Evolutionary conservation across 2,329 filamentous ascomycete genomes (phyloP).

Genomic region (Escovopsis sp.): DNA sequence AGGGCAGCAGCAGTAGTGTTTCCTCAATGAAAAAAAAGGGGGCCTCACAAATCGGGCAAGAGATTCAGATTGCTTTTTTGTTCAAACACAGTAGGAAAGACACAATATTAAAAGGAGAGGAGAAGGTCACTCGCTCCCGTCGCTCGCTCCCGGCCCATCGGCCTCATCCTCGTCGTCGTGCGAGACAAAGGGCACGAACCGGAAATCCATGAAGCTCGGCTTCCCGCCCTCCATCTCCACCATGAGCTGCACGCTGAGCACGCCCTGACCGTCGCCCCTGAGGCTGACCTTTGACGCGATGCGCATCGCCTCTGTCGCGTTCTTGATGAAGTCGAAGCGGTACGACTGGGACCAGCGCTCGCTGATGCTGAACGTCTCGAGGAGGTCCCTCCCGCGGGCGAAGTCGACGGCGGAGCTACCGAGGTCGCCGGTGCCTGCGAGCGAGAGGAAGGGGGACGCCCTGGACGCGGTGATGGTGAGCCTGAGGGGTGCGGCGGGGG

Average conservation of each 20-base stretch:
- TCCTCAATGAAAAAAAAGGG: no score
- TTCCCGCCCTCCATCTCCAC: constrained; percentile 64
- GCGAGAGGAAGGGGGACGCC: constrained; percentile 54
- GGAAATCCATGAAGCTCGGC: constrained; percentile 67
- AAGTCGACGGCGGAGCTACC: constrained; percentile 54
- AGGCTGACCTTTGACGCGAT: constrained; percentile 91
- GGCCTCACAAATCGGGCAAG: no score
- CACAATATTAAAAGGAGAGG: no score
- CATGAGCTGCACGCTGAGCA: constrained; percentile 92
- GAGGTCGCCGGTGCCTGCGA: constrained; percentile 47
- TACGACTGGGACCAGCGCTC: constrained; percentile 56
- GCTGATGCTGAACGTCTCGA: constrained; percentile 59
- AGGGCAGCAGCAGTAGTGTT: no score
- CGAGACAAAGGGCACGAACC: constrained; percentile 59
- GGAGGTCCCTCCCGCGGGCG: constrained; percentile 46
- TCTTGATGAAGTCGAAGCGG: constrained; percentile 75
- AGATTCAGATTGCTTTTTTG: no score
- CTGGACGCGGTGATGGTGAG: constrained; percentile 54
- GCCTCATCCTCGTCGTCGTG: constrained; percentile 33
- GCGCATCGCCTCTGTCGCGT: constrained; percentile 82
- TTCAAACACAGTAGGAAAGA: no score
- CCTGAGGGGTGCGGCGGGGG: constrained; percentile 54
- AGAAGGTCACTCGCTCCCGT: constrained; percentile 6
- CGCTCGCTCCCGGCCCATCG: constrained; percentile 11
- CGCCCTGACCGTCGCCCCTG: constrained; percentile 73